Evolutionary conservation across 2,329 filamentous ascomycete species (phyloP), one percentile per base, ranked within the genome.

Genomic region (Blastomyces silverae): DNA sequence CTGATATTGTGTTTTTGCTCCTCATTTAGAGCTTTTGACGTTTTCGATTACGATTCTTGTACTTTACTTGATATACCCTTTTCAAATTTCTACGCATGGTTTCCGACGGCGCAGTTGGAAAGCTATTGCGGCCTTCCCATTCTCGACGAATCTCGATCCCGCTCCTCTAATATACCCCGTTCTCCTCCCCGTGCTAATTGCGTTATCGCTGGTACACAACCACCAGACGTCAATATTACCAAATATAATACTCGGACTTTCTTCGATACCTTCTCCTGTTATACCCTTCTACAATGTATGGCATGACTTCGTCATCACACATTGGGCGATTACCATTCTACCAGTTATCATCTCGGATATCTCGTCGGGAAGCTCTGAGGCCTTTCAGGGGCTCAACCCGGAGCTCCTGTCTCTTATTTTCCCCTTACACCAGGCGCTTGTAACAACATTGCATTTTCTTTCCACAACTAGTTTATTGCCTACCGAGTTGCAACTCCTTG

Each of bases 121-220:
- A 44, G 70, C 76, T 61, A 70, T 77, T 61, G 77, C 73, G 68
- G 79, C 81, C 60, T 84, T 87, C 70, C 81, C 82, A 52, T 80
- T 96, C 48, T 91, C 92, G 0, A 79, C 86, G 3, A 83, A 85
- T n/a, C 96, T 97, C 76, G 93, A 97, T 72, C 92, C 92, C 2
- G 93, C 93, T 7, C 91, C 92, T 13, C 82, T 96, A n/a, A 77
- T 97, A 65, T 97, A 97, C 73, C 93, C 93, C 22, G 84, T 89
- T 6, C 77, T 87, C 2, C 82, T 96, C 39, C 91, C 92, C 0
- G 78, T 92, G 20, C 82, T 92, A 57, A 88, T 94, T 37, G 87
- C 92, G 1, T 79, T 94, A 4, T 87, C 92, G 11, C 81, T 96
- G 53, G 85, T 87, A 8, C 81, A 83, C 61, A 82, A 84, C 60